Evolutionary conservation across 78 protist genomes (phyloP).

Genomic region (Dictyostelium discoideum): dicty_2.7 NC_007089.4:2838001-2838500

Average conservation of each 20-base stretch:
- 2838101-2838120: constrained; percentile 93
- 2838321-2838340: constrained; percentile 94
- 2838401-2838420: too few relatives aligned
- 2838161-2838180: constrained; percentile 67
- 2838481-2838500: background rate
- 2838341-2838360: constrained; percentile 97
- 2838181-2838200: constrained; percentile 93
- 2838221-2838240: constrained; percentile 98
- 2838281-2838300: constrained; percentile 98
- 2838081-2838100: constrained; percentile 98
- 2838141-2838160: background rate
- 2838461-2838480: background rate
- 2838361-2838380: constrained; percentile 98
- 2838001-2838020: constrained; percentile 93
- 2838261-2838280: constrained; percentile 98
- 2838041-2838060: constrained; percentile 88
- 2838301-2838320: constrained; percentile 97
- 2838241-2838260: constrained; percentile 99
- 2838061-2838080: constrained; percentile 88
- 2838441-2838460: too few relatives aligned
- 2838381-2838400: constrained; percentile 83
- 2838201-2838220: constrained; percentile 96
- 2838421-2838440: too few relatives aligned
- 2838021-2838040: constrained; percentile 93
- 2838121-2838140: background rate